Evolutionary conservation across 768 basidiomycete genomes (phyloP).

Genomic region (Rhodotorula toruloides): DNA sequence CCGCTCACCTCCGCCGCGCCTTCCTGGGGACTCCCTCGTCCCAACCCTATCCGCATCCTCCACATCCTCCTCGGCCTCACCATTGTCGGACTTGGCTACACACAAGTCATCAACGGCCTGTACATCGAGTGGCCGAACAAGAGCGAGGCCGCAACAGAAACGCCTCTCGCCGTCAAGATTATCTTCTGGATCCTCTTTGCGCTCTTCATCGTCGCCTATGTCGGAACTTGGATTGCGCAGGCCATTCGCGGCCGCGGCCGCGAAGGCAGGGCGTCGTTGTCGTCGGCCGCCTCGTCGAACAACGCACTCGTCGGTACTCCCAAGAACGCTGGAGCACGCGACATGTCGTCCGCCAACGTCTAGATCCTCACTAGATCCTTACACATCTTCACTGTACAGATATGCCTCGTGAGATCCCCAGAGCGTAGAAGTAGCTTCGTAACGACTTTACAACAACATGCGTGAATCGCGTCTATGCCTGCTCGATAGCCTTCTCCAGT

Average conservation of each 20-base stretch:
- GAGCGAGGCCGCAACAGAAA: not conserved
- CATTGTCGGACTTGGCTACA: conserved; percentile 2
- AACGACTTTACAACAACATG: not conserved
- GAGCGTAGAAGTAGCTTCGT: too few species aligned
- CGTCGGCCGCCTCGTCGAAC: too few species aligned
- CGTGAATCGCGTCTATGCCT: not conserved
- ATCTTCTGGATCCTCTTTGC: conserved; percentile 4
- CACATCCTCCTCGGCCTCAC: conserved; percentile 8
- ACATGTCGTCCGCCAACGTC: too few species aligned
- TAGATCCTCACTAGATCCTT: too few species aligned
- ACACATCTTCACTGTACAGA: too few species aligned
- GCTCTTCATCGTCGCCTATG: not conserved
- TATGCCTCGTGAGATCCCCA: too few species aligned
- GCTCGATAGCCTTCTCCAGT: not conserved
- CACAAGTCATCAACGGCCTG: conserved; percentile 1
- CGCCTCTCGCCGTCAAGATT: not conserved
- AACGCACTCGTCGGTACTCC: too few species aligned
- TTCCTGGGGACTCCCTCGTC: not conserved
- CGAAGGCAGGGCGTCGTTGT: too few species aligned
- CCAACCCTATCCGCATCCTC: conserved; percentile 1
- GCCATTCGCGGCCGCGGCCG: not conserved
- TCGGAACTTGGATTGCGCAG: conserved; percentile 7
- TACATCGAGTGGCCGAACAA: not conserved
- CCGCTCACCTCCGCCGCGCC: not conserved
- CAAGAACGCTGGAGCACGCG: too few species aligned